Evolutionary conservation across 768 basidiomycete species (phyloP), one percentile per base, ranked within the genome.

Genomic region (Tylopilus intermedius): DNA sequence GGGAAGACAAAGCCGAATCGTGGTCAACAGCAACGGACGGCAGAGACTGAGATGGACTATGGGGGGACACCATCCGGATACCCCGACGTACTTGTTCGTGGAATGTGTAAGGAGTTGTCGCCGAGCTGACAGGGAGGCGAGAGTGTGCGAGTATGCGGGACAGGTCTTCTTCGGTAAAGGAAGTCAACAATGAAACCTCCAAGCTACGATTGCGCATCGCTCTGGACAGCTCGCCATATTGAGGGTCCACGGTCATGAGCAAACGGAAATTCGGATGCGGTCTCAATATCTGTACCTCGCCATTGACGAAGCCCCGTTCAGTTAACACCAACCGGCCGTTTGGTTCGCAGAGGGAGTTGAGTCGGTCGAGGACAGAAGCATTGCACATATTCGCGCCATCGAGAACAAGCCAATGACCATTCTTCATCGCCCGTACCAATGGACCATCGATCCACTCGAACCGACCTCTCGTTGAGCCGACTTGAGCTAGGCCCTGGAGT

Each of bases 151-250:
- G 67, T 14, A 84, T 52, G 24, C 79, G 74, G 29, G 48, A 50
- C 8, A 30, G n/a, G 57, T 87, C 86, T 53, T 83, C 79, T 10
- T 71, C 58, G 13, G 65, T 62, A 45, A 70, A 66, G 18, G 53
- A 48, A 5, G 64, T 47, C 9, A 76, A 49, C 49, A 93, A 61
- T 27, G 79, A 77, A 44, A 97, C 78, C 69, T 99, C 96, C 33
- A 96, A 75, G 15, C 95, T 95, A 51, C 96, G 83, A 71, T 99
- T 99, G 24, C 96, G 87, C 96, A 99, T 99, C 2, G 96, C 96
- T 35, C 96, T 79, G 2, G 96, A 98, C 10, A 98, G 74, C 70
- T 99, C 96, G 42, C 96, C 96, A 56, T 86, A 79, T 56, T 86
- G 84, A 27, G 92, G 89, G 64, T 99, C 91, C 47, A 94, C 83